These are phyloP conservation scores for Globisporangium cederbergense DNA, from an alignment of 352 stramenopile genomes.

Conservation along the genomic window DNA sequence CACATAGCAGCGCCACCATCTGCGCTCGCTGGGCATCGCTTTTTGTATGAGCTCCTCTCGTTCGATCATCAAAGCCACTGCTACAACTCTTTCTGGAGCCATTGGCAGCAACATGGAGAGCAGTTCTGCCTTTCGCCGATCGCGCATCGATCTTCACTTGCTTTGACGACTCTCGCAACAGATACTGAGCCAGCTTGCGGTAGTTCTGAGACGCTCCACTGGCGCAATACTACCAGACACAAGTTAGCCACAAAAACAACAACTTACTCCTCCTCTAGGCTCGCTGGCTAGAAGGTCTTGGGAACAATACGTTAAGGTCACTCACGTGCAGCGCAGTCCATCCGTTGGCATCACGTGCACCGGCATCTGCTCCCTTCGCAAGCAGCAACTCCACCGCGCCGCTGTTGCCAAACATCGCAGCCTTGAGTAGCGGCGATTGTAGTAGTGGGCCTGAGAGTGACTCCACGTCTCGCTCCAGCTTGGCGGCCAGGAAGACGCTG, in stretches of 20 bases:
- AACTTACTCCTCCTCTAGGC: no score
- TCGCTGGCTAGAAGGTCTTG: neutral
- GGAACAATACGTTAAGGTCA: neutral
- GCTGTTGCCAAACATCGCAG: slow-evolving; percentile 44
- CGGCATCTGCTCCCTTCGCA: slow-evolving; percentile 29
- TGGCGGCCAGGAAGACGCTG: slow-evolving; percentile 36
- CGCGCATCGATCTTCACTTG: slow-evolving; percentile 29
- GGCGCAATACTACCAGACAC: slow-evolving; percentile 41
- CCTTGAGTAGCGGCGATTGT: slow-evolving; percentile 40
- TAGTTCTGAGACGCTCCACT: slow-evolving; percentile 28
- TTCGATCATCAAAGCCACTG: neutral
- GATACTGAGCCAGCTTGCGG: slow-evolving; percentile 30
- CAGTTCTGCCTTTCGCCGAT: slow-evolving; percentile 49
- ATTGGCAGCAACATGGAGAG: slow-evolving; percentile 38
- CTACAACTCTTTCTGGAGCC: slow-evolving; percentile 12
- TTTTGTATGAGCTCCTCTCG: neutral
- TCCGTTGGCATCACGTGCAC: slow-evolving; percentile 43
- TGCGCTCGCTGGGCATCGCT: slow-evolving; percentile 8
- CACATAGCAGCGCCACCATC: slow-evolving; percentile 28
- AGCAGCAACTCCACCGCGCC: slow-evolving; percentile 37
- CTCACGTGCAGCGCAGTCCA: slow-evolving; percentile 64
- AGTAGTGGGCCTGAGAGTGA: slow-evolving; percentile 24
- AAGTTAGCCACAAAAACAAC: no score
- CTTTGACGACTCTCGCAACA: slow-evolving; percentile 23
- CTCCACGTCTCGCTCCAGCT: slow-evolving; percentile 24